phyloP scores from a whole-genome alignment of 2,329 filamentous ascomycete genomes.

The Fonsecaea monophora region DNA sequence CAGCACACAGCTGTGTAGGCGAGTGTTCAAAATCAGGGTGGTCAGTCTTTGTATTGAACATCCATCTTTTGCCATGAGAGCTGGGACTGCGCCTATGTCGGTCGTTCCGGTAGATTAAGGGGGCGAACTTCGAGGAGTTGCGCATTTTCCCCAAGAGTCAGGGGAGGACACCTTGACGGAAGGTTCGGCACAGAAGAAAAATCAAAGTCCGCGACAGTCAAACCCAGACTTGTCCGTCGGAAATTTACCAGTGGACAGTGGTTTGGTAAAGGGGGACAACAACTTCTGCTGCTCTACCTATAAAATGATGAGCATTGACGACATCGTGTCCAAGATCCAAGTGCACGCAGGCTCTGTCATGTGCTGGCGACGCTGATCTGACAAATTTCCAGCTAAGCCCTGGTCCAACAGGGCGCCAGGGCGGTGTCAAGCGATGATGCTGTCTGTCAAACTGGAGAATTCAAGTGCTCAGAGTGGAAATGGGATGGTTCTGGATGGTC shows the following conservation, averaged over 20 bases:
- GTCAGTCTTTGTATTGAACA: not conserved
- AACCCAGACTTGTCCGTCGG: not conserved
- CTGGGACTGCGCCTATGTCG: not conserved
- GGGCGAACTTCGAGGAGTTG: not conserved
- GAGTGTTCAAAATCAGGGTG: too few relatives aligned
- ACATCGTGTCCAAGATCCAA: not conserved
- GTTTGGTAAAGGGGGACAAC: not conserved
- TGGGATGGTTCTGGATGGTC: not conserved
- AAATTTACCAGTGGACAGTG: constrained; percentile 4
- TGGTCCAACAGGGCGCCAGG: not conserved
- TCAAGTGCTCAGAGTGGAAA: not conserved
- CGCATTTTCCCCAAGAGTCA: not conserved
- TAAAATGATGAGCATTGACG: constrained; percentile 5
- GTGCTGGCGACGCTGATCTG: constrained; percentile 7
- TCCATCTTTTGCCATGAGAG: not conserved
- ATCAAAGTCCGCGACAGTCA: not conserved
- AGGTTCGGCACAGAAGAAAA: constrained; percentile 6
- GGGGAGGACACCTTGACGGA: not conserved
- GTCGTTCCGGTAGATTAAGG: not conserved
- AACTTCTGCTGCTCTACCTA: not conserved
- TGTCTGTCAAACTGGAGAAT: not conserved
- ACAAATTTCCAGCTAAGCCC: constrained; percentile 11
- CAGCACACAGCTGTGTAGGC: too few relatives aligned
- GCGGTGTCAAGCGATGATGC: constrained; percentile 18
- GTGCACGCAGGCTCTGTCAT: not conserved